Conservation (phyloP, 164 flowering plant genomes). For the Tetracentron sinense region DNA sequence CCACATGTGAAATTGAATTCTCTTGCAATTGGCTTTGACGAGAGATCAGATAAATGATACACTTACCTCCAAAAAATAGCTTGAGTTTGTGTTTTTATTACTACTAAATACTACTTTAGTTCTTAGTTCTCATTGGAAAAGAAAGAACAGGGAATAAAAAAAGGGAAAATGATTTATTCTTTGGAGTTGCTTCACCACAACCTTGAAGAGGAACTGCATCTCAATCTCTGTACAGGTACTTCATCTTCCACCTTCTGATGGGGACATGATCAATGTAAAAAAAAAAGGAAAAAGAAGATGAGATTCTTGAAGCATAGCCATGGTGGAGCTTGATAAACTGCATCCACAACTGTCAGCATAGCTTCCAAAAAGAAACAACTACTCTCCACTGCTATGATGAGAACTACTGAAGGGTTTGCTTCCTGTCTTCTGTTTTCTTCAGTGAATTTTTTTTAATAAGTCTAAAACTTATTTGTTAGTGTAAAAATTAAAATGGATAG, state of each 20-base stretch:
- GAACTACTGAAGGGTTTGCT: slow-evolving; percentile 85
- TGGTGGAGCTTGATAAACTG: slow-evolving; percentile 39
- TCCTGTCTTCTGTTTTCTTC: slow-evolving; percentile 5
- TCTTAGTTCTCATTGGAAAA: too few species aligned
- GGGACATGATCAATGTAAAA: slow-evolving; percentile 16
- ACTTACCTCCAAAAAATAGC: too few species aligned
- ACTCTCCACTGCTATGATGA: slow-evolving; percentile 66
- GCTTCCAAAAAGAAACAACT: slow-evolving; percentile 55
- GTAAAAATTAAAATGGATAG: slow-evolving; percentile 2
- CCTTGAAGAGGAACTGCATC: slow-evolving; percentile 8
- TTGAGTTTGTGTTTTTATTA: too few species aligned
- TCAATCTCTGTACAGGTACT: too few species aligned
- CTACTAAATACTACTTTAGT: too few species aligned
- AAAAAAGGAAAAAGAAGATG: too few species aligned
- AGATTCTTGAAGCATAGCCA: slow-evolving; percentile 23
- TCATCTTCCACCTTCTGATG: slow-evolving; percentile 17
- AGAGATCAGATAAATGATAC: too few species aligned
- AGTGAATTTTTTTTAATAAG: background rate
- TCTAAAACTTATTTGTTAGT: background rate
- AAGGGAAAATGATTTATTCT: slow-evolving; percentile 4
- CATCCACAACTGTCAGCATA: slow-evolving; percentile 31
- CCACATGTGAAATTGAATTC: too few species aligned
- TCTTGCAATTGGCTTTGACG: too few species aligned
- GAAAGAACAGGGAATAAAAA: too few species aligned
- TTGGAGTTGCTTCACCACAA: slow-evolving; percentile 12